phyloP scores from a whole-genome alignment of 208 protist species.

The Tetramitus jugosus region DNA sequence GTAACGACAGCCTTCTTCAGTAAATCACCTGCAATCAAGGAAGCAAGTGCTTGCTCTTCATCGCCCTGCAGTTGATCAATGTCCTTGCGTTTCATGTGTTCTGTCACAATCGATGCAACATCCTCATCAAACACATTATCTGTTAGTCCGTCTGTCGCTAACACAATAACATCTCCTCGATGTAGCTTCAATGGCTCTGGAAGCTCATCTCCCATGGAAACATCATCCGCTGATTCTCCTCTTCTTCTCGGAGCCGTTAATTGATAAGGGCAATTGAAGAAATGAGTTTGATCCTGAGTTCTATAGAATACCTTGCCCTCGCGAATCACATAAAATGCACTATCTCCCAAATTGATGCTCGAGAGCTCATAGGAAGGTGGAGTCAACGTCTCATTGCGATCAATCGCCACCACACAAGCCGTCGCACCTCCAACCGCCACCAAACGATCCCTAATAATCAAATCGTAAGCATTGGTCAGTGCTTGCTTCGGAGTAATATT shows the following conservation, averaged over 20 bases:
- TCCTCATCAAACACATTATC: conserved; percentile 5
- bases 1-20: no score
- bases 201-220: conserved; percentile 39
- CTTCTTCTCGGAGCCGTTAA: conserved; percentile 57
- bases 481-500: no score
- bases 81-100: no score
- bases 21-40: no score
- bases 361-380: background rate
- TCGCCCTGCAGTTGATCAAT: no score
- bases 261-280: conserved; percentile 81
- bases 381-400: background rate
- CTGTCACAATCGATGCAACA: background rate
- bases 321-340: conserved; percentile 66
- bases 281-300: conserved; percentile 71
- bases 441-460: background rate
- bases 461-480: no score
- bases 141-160: background rate
- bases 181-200: conserved; percentile 37
- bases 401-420: background rate
- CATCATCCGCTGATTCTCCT: background rate
- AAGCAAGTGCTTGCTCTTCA: no score
- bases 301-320: conserved; percentile 62
- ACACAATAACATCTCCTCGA: no score
- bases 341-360: conserved; percentile 37
- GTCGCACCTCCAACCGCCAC: background rate